These are phyloP conservation scores for Yarrowia hollandica DNA, from an alignment of 805 yeast species.

Conservation along the genomic window DNA sequence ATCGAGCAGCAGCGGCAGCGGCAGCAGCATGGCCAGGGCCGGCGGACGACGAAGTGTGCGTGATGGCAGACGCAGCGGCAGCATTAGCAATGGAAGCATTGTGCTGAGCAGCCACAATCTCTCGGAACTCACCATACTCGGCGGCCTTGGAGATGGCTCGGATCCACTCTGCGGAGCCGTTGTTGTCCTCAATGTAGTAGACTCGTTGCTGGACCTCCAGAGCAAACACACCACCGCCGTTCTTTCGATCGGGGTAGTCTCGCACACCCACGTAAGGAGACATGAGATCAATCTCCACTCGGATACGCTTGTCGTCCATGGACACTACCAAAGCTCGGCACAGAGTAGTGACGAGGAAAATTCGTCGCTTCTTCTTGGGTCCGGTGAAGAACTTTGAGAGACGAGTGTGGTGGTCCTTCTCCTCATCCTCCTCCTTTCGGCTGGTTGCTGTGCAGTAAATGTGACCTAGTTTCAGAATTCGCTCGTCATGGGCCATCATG, in stretches of 20 bases:
- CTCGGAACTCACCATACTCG: slow-evolving; percentile 35
- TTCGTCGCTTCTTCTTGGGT: slow-evolving; percentile 37
- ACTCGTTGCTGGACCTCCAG: slow-evolving; percentile 42
- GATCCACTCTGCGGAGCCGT: slow-evolving; percentile 41
- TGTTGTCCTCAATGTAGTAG: slow-evolving; percentile 41
- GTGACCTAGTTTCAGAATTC: slow-evolving; percentile 49
- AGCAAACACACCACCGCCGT: slow-evolving; percentile 37
- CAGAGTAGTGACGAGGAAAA: slow-evolving; percentile 41
- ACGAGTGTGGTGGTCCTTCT: slow-evolving; percentile 33
- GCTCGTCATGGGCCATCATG: slow-evolving; percentile 49
- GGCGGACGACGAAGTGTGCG: slow-evolving; percentile 3
- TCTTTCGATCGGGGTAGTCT: slow-evolving; percentile 40
- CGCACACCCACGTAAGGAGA: slow-evolving; percentile 41
- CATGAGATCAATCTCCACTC: slow-evolving; percentile 41
- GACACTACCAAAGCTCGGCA: slow-evolving; percentile 41
- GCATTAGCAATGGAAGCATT: slow-evolving; percentile 25
- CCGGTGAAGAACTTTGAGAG: slow-evolving; percentile 39
- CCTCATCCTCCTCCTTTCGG: slow-evolving; percentile 34
- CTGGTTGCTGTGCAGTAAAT: slow-evolving; percentile 36
- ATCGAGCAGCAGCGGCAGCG: slow-evolving; percentile 6
- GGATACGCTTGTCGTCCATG: slow-evolving; percentile 38
- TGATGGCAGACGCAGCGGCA: slow-evolving; percentile 23
- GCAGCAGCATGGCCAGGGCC: slow-evolving; percentile 22
- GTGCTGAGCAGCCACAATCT: slow-evolving; percentile 27
- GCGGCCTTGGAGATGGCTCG: slow-evolving; percentile 38